Evolutionary conservation across 176 grass and related monocot genomes (phyloP).

Genomic region (Musa beccarii): DNA sequence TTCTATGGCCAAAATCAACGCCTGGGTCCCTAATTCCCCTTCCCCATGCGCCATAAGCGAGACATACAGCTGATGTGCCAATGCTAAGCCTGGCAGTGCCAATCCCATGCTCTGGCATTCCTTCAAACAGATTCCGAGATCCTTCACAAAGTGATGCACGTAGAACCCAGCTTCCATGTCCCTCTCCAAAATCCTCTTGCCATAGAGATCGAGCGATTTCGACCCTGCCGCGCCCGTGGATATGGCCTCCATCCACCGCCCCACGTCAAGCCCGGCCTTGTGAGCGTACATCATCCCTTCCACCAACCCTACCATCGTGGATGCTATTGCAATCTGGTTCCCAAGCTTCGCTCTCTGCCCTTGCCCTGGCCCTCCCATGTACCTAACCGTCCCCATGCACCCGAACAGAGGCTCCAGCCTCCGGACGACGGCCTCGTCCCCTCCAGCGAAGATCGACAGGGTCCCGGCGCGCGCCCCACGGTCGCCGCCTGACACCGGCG

Average conservation of each 20-base stretch:
- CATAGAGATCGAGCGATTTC: slow-evolving; percentile 62
- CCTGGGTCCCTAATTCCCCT: slow-evolving; percentile 76
- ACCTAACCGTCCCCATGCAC: slow-evolving; percentile 66
- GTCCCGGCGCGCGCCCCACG: slow-evolving; percentile 55
- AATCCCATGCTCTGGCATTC: slow-evolving; percentile 90
- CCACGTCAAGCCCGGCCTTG: slow-evolving; percentile 75
- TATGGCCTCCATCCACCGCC: slow-evolving; percentile 81
- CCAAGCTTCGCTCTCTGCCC: slow-evolving; percentile 89
- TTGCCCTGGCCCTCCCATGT: slow-evolving; percentile 80
- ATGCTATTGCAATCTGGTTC: slow-evolving; percentile 90
- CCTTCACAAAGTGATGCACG: slow-evolving; percentile 85
- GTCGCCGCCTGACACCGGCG: slow-evolving; percentile 76
- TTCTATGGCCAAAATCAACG: slow-evolving; percentile 71
- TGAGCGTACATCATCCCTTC: slow-evolving; percentile 96
- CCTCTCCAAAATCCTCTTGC: slow-evolving; percentile 68
- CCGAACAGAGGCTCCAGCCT: slow-evolving; percentile 61
- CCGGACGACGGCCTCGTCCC: slow-evolving; percentile 37
- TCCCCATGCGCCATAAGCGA: slow-evolving; percentile 82
- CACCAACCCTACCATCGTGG: slow-evolving; percentile 92
- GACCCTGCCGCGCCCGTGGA: slow-evolving; percentile 77
- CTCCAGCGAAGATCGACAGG: slow-evolving; percentile 82
- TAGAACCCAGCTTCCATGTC: slow-evolving; percentile 86
- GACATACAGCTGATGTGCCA: slow-evolving; percentile 78
- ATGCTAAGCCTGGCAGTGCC: slow-evolving; percentile 68
- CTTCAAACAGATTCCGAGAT: slow-evolving; percentile 77